Base-by-base conservation (phyloP, 2,329 filamentous ascomycete species). In the Macrophomina phaseolina region DNA sequence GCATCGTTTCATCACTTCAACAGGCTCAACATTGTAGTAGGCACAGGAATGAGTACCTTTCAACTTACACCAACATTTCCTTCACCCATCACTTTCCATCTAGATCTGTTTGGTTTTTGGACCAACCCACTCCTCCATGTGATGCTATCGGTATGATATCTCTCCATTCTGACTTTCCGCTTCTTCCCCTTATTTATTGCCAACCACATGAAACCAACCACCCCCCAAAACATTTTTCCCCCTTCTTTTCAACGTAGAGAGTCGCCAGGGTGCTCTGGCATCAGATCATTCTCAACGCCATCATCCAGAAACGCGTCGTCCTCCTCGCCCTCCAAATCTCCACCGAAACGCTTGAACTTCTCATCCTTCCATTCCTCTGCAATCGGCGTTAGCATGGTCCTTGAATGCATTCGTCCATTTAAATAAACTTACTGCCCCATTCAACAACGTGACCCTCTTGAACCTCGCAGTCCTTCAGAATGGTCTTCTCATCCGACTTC, bases 381-480 rank as follows among this genome's bases (percentile, higher is more conserved):
- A n/a, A 16, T 23, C 14, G 5, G 8, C 12, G 40, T 65, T 66
- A 65, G 63, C 51, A 36, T 14, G 34, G 14, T 18, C 40, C 42
- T 23, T 9, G 48, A 9, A 53, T 40, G 14, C 4, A 48, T 5
- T 18, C n/a, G 5, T 4, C 11, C 18, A 5, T 55, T 12, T n/a
- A 62, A 53, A 28, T 23, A 46, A 55, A 76, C 75, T 77, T 73
- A 73, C 76, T 91, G n/a, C 91, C 87, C 73, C 96, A 94, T 53
- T 94, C 89, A 1, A 97, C 85, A 8, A 94, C 84, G 75, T 94
- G 94, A 2, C 84, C 85, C 78, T 97, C 92, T 77, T 97, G 93
- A 5, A 98, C 90, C 79, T 98, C 93, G 73, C 94, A 97, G 68
- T 97, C 92, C 64, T 90, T 93, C 71, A 98, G 80, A n/a, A 89